phyloP scores from a whole-genome alignment of 257 asterid species.

The Fraxinus excelsior region DNA sequence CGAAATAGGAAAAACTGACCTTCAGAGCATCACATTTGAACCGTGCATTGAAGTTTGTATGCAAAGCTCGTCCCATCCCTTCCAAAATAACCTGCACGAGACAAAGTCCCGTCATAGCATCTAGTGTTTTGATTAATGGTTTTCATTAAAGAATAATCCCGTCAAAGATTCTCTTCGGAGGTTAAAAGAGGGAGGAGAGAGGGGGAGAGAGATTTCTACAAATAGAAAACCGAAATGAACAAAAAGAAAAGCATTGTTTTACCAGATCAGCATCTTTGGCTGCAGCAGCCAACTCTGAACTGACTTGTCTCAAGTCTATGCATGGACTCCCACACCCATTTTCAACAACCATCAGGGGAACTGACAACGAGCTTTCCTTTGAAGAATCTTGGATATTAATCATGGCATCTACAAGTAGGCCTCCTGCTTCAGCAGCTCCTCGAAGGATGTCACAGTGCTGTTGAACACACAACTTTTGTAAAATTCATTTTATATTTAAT shows the following conservation, averaged over 20 bases:
- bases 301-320: conserved; percentile 95
- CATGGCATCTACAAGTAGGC: conserved; percentile 98
- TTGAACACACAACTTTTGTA: neutral
- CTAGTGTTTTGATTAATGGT: neutral
- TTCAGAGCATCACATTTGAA: conserved; percentile 92
- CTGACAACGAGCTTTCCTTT: conserved; percentile 51
- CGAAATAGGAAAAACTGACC: conserved; percentile 40
- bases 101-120: neutral
- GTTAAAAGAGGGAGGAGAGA: too few species aligned
- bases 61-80: conserved; percentile 96
- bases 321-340: conserved; percentile 99
- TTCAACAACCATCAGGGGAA: conserved; percentile 94
- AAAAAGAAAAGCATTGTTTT: conserved; percentile 16
- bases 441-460: conserved; percentile 96
- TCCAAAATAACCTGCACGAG: conserved; percentile 72
- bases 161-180: too few species aligned
- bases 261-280: conserved; percentile 98
- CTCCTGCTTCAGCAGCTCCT: conserved; percentile 98
- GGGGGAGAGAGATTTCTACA: too few species aligned
- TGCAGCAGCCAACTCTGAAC: conserved; percentile 94
- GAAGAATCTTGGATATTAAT: conserved; percentile 68
- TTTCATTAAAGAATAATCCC: neutral
- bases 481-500: neutral
- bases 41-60: conserved; percentile 80
- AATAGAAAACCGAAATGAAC: too few species aligned